Conservation (phyloP, 345 rosid genomes). For the Citrus glauca region DNA sequence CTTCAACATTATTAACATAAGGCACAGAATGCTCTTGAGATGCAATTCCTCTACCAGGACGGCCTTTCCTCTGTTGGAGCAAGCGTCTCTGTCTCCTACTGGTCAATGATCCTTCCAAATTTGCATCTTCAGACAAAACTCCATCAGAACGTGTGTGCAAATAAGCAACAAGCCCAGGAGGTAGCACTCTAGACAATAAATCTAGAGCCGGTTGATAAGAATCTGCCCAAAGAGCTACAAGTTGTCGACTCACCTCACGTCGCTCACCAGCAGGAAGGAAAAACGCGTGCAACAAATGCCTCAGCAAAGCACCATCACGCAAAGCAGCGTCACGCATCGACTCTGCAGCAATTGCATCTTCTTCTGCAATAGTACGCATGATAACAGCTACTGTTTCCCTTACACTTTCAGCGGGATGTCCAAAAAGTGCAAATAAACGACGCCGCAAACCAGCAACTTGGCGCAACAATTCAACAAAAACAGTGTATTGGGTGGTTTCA, state of each 20-base stretch:
- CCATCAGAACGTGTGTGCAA: slow-evolving; percentile 85
- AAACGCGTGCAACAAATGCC: slow-evolving; percentile 94
- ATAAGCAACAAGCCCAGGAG: slow-evolving; percentile 99
- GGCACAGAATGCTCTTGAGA: slow-evolving; percentile 62
- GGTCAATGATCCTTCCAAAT: slow-evolving; percentile 67
- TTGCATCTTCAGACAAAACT: slow-evolving; percentile 45
- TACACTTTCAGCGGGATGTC: slow-evolving; percentile 97
- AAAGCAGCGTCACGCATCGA: slow-evolving; percentile 99
- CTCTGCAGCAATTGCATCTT: slow-evolving; percentile 99
- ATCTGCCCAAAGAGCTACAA: slow-evolving; percentile 99
- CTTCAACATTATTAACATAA: slow-evolving; percentile 50
- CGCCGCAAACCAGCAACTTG: slow-evolving; percentile 96
- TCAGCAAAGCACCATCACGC: slow-evolving; percentile 96
- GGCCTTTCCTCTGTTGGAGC: slow-evolving; percentile 90
- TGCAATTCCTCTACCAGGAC: slow-evolving; percentile 45
- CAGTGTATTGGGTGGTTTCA: slow-evolving; percentile 92
- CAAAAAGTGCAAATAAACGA: slow-evolving; percentile 95
- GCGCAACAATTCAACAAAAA: slow-evolving; percentile 94
- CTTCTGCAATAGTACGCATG: slow-evolving; percentile 99
- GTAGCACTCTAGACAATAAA: slow-evolving; percentile 83
- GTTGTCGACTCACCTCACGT: slow-evolving; percentile 94
- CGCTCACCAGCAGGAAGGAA: slow-evolving; percentile 89
- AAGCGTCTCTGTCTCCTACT: slow-evolving; percentile 80
- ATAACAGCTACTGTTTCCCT: slow-evolving; percentile 95
- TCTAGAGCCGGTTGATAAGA: slow-evolving; percentile 96